Evolutionary conservation across 2,329 filamentous ascomycete genomes (phyloP), one percentile per base, ranked within the genome.

Genomic region (Dryadomyces sulphureus): DNA sequence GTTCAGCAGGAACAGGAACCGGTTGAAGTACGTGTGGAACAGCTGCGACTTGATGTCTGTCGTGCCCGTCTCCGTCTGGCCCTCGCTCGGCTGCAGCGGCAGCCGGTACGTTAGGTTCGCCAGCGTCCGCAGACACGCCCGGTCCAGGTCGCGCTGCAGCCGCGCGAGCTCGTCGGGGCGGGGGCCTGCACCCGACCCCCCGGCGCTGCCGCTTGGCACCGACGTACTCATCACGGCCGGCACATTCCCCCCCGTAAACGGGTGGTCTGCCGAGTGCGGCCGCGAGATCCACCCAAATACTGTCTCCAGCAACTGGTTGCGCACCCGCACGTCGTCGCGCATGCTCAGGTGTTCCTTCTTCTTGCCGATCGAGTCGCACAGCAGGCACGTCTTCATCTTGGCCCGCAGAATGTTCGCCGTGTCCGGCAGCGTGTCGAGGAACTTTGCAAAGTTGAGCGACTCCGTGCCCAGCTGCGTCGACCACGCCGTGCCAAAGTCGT

Each of bases 21-120:
- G 68, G 50, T 80, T 82, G 61, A 84, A 83, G 57, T 84, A 84
- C 7, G 73, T 77, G 50, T 81, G 77, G 55, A 84, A 84, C 72
- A 83, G 78, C 54, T 82, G 75, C 1, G 76, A 79, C 56, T 83
- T 83, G 45, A 79, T 67, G 58, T 82, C 79, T 52, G 77, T 81
- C 45, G 75, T 77, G 39, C 77, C 75, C 1, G 75, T 77, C 59
- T 84, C 79, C 12, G 69, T 77, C 52, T 80, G 76, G 5, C 73
- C 75, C 45, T 83, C 79, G 1, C 71, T 70, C 1, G 79, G 77
- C 52, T 83, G 79, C 14, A 84, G 62, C 16, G 79, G 79, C 5
- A 84, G 64, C 11, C 79, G 73, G 56, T 76, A 81, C 0, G 79
- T 81, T 22, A 84, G 65, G 52, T 78, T 76, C 4, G 77, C 73